Base-by-base conservation (phyloP, 1,284 basidiomycete genomes). In the Pyrrhoderma noxium region DNA sequence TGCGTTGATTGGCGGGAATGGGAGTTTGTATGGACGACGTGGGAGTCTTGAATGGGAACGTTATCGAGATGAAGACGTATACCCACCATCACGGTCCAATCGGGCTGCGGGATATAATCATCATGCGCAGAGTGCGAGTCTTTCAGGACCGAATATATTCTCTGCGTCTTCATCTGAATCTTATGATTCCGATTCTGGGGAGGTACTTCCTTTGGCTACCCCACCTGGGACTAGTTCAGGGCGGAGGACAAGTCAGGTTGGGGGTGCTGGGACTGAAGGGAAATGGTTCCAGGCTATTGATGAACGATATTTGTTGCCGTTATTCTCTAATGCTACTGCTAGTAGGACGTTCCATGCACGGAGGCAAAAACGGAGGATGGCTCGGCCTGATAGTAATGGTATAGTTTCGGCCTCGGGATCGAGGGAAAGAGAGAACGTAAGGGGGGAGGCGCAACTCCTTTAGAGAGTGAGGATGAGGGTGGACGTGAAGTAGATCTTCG, bases 281-380 rank as follows among this genome's bases (percentile, higher is more conserved):
- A 90, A 93, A 66, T 98, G 95, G 94, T 99, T 99, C 80, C 93
- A 93, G 59, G 77, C 85, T 27, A 72, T 99, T 42, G 95, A 99
- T 67, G 93, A 99, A 67, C 79, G 93, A 54, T 99, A 97, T 65
- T 74, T 99, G 14, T 68, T 98, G 2, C 96, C 95, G 13, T 72
- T 97, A 38, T 99, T 99, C 70, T 93, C 89, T 52, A 98, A 98
- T 65, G 88, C 88, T 8, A 93, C 92, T 0, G 91, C 92, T 11
- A 90, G 88, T 54, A 75, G 91, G 57, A 84, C 87, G 51, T 92
- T 92, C 73, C 84, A 93, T 58, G 89, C 89, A 0, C 80, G 86
- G 38, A 77, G 81, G 53, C 84, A 83, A 2, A 72, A 80, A 37
- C 70, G 82, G 51, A 70, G 65, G 8, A 64, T 65, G n/a, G 35